Conservation (phyloP, 768 basidiomycete species). For the Amanita thiersii region DNA sequence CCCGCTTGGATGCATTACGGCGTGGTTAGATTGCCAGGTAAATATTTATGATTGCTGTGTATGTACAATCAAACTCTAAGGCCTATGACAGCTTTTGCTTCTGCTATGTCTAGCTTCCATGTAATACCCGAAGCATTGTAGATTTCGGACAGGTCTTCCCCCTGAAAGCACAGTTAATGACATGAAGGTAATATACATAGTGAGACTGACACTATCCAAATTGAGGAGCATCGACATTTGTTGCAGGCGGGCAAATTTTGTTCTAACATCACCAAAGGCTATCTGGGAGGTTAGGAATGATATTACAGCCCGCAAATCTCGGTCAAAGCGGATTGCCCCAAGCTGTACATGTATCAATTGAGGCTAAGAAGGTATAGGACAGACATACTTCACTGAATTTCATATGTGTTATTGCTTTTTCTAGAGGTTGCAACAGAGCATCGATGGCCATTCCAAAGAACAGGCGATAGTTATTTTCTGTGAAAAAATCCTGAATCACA, state of each 20-base stretch:
- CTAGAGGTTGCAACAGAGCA: slow-evolving; percentile 90
- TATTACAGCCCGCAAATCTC: slow-evolving; percentile 79
- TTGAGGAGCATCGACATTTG: slow-evolving; percentile 92
- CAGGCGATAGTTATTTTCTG: slow-evolving; percentile 78
- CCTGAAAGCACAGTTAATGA: slow-evolving; percentile 34
- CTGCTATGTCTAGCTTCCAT: slow-evolving; percentile 75
- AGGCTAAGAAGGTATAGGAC: not conserved
- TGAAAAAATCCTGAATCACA: slow-evolving; percentile 66
- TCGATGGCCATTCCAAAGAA: slow-evolving; percentile 85
- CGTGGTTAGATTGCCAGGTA: slow-evolving; percentile 33
- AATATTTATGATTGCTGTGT: no score
- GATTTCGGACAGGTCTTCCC: slow-evolving; percentile 92
- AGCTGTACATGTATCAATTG: slow-evolving; percentile 40
- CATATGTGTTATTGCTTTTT: slow-evolving; percentile 73
- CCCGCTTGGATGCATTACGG: slow-evolving; percentile 83
- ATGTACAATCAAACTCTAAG: slow-evolving; percentile 44
- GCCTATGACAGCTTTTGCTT: slow-evolving; percentile 62
- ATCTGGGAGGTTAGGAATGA: slow-evolving; percentile 85
- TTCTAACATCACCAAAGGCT: slow-evolving; percentile 81
- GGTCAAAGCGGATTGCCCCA: slow-evolving; percentile 92
- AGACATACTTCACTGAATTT: slow-evolving; percentile 77
- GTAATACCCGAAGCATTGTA: slow-evolving; percentile 89
- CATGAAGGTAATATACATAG: not conserved
- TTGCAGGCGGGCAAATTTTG: slow-evolving; percentile 87
- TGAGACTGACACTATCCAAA: slow-evolving; percentile 61